Base-by-base conservation (phyloP, 768 basidiomycete genomes). In the Boletus insuetus region DNA sequence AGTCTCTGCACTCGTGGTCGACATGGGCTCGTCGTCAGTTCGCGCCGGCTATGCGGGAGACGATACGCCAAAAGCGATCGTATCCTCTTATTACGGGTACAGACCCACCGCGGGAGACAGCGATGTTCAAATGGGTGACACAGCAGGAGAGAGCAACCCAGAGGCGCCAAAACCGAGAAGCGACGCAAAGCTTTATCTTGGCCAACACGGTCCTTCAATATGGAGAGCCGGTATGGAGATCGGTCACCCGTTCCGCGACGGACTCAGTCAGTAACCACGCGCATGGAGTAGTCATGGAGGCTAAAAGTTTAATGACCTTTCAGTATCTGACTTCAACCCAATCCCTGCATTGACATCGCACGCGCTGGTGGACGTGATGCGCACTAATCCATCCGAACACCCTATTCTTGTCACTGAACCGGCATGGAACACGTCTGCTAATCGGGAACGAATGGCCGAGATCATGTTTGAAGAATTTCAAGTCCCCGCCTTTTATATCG, bases 31-130 rank as follows among this genome's bases (percentile, higher is more conserved):
- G 12, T 88, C 89, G 24, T 89, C 93, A 10, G 75, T 95, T 51
- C 87, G 97, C 68, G 93, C 94, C 12, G 97, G 97, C 50, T 97
- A 98, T 71, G 96, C 97, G 12, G 97, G 97, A 44, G 96, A 98
- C 73, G 97, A 98, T 66, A 83, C 89, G 12, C 97, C 97, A 17
- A 92, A 93, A 73, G 89, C 91, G 17, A 85, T 98, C 58, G 84
- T 96, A 59, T 90, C 97, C 9, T 90, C 94, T 4, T 79, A 84
- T 42, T 98, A 93, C 72, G 95, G 95, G 32, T 94, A 85, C 70
- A 80, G 80, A 40, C 75, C 73, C 54, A 70, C 72, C 41, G 60
- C 71, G 7, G 63, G 64, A 8, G 71, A 71, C 44, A 51, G 26
- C 26, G 71, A 71, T 52, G 53, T 70, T 34, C 70, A 41, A 77